These are phyloP conservation scores for Thelonectria blattea DNA, from an alignment of 2,329 filamentous ascomycete species.

Conservation along the genomic window DNA sequence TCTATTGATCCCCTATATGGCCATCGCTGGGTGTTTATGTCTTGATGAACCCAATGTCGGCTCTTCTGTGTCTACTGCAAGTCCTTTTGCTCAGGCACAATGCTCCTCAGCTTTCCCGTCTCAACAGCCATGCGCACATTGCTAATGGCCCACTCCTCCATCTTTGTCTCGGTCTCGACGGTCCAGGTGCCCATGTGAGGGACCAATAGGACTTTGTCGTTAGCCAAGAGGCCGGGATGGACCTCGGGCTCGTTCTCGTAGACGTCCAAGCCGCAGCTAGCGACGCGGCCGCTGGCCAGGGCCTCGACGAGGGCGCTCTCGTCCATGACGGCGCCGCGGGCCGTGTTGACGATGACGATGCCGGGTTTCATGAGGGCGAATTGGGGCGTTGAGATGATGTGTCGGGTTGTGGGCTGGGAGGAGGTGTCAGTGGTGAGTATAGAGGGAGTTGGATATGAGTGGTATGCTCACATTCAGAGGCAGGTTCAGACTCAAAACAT, in stretches of 20 bases:
- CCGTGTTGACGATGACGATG: constrained; percentile 81
- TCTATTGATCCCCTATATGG: no score
- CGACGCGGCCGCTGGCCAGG: constrained; percentile 72
- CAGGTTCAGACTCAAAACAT: constrained; percentile 81
- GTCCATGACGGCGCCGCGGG: constrained; percentile 81
- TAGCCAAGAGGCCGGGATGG: constrained; percentile 73
- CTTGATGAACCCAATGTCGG: background rate
- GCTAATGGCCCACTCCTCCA: constrained; percentile 78
- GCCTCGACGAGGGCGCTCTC: constrained; percentile 80
- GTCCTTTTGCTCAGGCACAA: constrained; percentile 72
- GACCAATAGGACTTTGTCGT: constrained; percentile 74
- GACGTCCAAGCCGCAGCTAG: constrained; percentile 77
- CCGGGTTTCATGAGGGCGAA: constrained; percentile 81
- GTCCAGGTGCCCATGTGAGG: constrained; percentile 91
- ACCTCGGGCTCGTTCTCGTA: constrained; percentile 82
- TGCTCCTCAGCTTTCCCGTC: constrained; percentile 67
- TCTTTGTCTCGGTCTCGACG: constrained; percentile 65
- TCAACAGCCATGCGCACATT: constrained; percentile 71
- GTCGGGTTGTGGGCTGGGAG: constrained; percentile 65
- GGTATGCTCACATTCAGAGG: constrained; percentile 73
- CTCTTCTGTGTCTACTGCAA: constrained; percentile 22
- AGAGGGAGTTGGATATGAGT: background rate
- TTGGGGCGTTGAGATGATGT: constrained; percentile 74
- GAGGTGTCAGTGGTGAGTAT: background rate
- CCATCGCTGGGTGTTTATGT: background rate